Evolutionary conservation across 192 early-diverging fungal species (phyloP).

Genomic region (Coemansia sp.): DNA sequence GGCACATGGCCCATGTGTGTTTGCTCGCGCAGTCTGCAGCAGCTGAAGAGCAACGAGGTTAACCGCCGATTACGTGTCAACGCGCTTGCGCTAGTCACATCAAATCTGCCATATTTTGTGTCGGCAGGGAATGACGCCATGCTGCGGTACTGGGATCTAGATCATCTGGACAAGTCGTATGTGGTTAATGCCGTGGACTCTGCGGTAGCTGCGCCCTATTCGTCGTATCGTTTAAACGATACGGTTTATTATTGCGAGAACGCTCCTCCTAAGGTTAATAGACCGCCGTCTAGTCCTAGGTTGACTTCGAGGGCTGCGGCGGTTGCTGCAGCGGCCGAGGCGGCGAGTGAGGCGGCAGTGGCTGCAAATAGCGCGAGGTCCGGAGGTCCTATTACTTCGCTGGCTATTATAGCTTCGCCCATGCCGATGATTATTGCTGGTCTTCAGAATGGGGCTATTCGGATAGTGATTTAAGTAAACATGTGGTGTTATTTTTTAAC

Average conservation of each 20-base stretch:
- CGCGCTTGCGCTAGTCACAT: slow-evolving; percentile 48
- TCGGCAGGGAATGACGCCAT: slow-evolving; percentile 82
- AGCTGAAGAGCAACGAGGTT: slow-evolving; percentile 58
- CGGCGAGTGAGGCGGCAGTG: slow-evolving; percentile 4
- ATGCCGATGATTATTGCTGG: slow-evolving; percentile 38
- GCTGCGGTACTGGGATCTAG: slow-evolving; percentile 80
- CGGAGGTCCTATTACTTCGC: slow-evolving; percentile 29
- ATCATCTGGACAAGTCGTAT: slow-evolving; percentile 66
- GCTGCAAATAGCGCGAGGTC: slow-evolving; percentile 25
- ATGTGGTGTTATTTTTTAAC: not conserved
- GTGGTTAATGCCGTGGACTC: slow-evolving; percentile 59
- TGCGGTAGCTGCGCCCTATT: slow-evolving; percentile 21
- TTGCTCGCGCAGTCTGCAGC: slow-evolving; percentile 55
- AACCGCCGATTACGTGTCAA: slow-evolving; percentile 58
- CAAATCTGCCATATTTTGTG: slow-evolving; percentile 64
- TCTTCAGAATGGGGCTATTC: slow-evolving; percentile 35
- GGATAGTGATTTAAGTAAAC: slow-evolving; percentile 14
- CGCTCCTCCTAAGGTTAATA: slow-evolving; percentile 7
- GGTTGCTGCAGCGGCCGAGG: slow-evolving; percentile 6
- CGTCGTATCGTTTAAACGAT: slow-evolving; percentile 39
- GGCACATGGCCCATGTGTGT: slow-evolving; percentile 45
- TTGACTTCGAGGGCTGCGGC: not conserved
- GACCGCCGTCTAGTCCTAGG: slow-evolving; percentile 17
- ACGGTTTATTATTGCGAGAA: slow-evolving; percentile 51
- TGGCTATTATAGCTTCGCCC: slow-evolving; percentile 20